phyloP scores from a whole-genome alignment of 2,329 filamentous ascomycete genomes.

The Penicillium sp. region DNA sequence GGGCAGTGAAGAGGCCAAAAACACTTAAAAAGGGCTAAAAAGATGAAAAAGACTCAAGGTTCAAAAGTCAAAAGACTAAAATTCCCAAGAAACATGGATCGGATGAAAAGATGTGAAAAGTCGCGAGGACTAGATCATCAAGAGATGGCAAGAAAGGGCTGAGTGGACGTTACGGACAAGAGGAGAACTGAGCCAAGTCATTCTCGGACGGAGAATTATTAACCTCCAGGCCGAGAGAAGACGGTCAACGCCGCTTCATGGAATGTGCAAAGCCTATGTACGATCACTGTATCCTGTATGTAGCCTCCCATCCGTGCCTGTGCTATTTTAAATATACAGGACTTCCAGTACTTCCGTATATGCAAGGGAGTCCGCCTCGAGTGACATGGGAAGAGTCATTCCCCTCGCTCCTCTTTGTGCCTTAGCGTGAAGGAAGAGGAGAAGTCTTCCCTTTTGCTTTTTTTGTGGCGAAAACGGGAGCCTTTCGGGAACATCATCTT shows the following conservation, averaged over 20 bases:
- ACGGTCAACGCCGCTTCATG: slow-evolving; percentile 7
- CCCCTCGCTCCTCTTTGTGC: neutral
- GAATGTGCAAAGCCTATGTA: neutral
- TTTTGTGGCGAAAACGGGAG: slow-evolving; percentile 1
- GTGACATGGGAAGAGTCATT: neutral
- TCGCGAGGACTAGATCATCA: neutral
- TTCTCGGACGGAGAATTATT: neutral
- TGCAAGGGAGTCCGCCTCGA: slow-evolving; percentile 12
- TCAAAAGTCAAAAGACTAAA: neutral
- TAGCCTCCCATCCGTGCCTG: neutral
- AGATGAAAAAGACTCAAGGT: neutral
- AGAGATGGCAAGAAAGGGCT: neutral
- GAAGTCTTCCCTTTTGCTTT: neutral
- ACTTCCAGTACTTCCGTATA: neutral
- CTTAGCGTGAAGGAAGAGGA: neutral
- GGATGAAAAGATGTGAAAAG: neutral
- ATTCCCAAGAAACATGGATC: neutral
- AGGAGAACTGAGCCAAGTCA: neutral
- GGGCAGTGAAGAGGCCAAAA: neutral
- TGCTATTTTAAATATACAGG: neutral
- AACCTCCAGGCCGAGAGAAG: slow-evolving; percentile 5
- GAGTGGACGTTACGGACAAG: neutral
- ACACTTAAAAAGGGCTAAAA: neutral
- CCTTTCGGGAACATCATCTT: neutral
- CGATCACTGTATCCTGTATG: neutral